Conservation (phyloP, 805 yeast genomes). For the Zygoascus biomembranicola region DNA sequence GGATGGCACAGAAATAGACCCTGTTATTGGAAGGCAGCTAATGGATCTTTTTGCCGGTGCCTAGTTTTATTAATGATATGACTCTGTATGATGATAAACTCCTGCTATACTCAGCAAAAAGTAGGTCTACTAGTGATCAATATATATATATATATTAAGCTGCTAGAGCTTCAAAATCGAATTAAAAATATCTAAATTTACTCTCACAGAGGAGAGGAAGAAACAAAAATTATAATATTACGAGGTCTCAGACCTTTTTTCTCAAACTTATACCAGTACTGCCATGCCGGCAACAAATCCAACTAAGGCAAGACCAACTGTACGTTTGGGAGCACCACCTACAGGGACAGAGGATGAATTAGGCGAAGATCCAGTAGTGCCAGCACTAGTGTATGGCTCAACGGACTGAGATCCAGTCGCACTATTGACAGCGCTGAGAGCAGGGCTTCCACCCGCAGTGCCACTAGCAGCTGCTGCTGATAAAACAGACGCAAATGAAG, state of each 20-base stretch:
- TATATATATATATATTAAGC: neutral
- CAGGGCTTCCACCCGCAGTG: neutral
- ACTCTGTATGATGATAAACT: neutral
- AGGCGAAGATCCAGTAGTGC: conserved; percentile 1
- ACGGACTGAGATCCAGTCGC: conserved; percentile 1
- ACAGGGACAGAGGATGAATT: neutral
- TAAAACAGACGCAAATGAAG: neutral
- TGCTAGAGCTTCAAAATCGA: neutral
- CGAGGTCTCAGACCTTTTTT: neutral
- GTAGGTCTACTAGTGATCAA: neutral
- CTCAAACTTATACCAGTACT: neutral
- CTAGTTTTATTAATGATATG: neutral
- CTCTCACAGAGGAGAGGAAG: neutral
- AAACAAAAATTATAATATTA: neutral
- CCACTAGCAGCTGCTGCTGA: neutral
- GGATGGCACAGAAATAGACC: conserved; percentile 36
- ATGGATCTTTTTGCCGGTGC: conserved; percentile 22
- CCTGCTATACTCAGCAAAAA: neutral
- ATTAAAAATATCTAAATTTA: neutral
- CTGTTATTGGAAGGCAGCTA: conserved; percentile 26
- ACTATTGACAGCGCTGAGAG: neutral
- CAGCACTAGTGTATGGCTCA: conserved; percentile 5
- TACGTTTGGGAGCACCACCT: neutral
- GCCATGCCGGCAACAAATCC: neutral
- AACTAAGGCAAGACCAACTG: neutral